A percentile compares a stretch with the other conserved stretches of the same genome.
These are phyloP conservation scores for Nematocida displodere DNA, from an alignment of 371 early-diverging fungal genomes.

Conservation along the genomic window DNA sequence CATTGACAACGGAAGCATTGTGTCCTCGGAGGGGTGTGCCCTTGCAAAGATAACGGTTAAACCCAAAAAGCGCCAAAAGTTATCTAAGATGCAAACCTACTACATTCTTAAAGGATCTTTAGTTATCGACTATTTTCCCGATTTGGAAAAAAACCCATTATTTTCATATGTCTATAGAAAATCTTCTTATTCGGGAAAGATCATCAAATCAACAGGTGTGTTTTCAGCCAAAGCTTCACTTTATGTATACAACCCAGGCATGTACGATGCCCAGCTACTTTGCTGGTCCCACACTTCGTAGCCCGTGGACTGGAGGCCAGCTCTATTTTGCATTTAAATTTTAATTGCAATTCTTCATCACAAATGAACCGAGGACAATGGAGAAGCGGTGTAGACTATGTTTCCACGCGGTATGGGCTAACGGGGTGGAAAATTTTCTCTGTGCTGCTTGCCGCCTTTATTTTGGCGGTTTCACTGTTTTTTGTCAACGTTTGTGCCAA, in stretches of 20 bases:
- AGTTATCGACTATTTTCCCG: not conserved
- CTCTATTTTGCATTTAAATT: not conserved
- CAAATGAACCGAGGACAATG: not conserved
- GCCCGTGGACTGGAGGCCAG: not conserved
- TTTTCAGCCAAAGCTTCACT: not conserved
- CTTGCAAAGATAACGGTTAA: not conserved
- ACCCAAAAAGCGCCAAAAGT: not conserved
- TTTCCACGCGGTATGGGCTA: not conserved
- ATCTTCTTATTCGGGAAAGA: not conserved
- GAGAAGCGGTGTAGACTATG: not conserved
- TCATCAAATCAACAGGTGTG: conserved; percentile 17
- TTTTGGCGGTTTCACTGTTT: conserved; percentile 10
- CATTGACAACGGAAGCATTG: not conserved
- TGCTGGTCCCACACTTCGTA: not conserved
- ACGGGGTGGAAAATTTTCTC: not conserved
- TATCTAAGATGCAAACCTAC: not conserved
- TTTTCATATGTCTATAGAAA: not conserved
- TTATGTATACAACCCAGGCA: conserved; percentile 25
- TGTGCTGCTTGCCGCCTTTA: not conserved
- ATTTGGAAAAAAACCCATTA: not conserved
- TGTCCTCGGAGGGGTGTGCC: not conserved
- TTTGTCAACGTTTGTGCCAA: conserved; percentile 46
- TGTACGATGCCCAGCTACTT: conserved; percentile 5
- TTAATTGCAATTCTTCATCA: too few species aligned
- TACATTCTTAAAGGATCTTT: conserved; percentile 30